These are phyloP conservation scores for Mentha longifolia DNA, from an alignment of 257 asterid species.

Conservation along the genomic window DNA sequence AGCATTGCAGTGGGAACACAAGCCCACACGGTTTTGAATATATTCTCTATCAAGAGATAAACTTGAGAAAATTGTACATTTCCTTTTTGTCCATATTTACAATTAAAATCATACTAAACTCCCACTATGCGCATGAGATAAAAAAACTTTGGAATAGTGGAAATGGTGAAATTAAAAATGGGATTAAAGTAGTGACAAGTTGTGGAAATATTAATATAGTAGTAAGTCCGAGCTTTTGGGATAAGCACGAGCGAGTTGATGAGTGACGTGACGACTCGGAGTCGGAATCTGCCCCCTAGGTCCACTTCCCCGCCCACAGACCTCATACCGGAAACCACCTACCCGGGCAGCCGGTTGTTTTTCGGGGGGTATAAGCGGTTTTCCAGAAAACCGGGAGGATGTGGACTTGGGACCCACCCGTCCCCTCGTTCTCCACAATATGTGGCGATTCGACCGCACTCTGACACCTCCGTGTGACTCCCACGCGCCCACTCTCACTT, in stretches of 20 bases:
- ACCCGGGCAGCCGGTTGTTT: conserved; percentile 49
- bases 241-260: conserved; percentile 45
- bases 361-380: conserved; percentile 21
- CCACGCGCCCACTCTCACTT: conserved; percentile 10
- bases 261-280: conserved; percentile 36
- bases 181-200: not conserved
- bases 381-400: conserved; percentile 81
- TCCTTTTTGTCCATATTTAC: not conserved
- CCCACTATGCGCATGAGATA: no score
- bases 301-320: conserved; percentile 58
- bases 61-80: not conserved
- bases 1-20: not conserved
- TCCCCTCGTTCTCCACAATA: conserved; percentile 46
- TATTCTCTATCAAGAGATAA: not conserved
- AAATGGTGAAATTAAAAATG: no score
- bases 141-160: no score
- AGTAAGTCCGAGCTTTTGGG: conserved; percentile 49
- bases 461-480: conserved; percentile 51
- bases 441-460: conserved; percentile 87
- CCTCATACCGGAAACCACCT: conserved; percentile 45
- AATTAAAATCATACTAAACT: not conserved
- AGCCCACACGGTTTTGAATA: conserved; percentile 9
- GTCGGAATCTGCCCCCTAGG: conserved; percentile 38
- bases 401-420: conserved; percentile 37
- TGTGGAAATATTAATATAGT: not conserved